Percentiles rank a stretch among this genome's conserved stretches.
Conservation (phyloP, 345 rosid species). For the Gynandropsis gynandra region DNA sequence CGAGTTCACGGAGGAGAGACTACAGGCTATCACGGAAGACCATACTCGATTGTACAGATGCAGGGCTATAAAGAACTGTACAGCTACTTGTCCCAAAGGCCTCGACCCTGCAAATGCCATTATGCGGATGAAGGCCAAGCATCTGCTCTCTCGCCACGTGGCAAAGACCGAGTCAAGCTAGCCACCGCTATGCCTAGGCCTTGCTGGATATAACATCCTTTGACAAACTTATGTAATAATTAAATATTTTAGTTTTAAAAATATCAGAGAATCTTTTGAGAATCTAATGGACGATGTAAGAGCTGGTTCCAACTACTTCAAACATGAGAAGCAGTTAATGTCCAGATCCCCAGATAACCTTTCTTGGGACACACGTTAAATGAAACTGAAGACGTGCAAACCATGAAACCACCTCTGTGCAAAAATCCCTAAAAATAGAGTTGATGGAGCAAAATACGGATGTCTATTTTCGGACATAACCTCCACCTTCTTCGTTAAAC, state of each 20-base stretch:
- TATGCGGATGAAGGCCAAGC: conserved; percentile 50
- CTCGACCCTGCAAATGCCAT: conserved; percentile 51
- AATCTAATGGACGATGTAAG: too few species aligned
- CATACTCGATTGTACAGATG: conserved; percentile 44
- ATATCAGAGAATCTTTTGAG: too few species aligned
- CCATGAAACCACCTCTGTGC: conserved; percentile 18
- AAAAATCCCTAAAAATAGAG: too few species aligned
- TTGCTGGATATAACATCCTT: not conserved
- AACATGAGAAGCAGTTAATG: too few species aligned
- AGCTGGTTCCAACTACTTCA: too few species aligned
- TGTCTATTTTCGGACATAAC: conserved; percentile 21
- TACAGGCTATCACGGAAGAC: conserved; percentile 52
- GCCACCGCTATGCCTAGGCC: not conserved
- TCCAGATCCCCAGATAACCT: too few species aligned
- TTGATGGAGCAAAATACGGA: conserved; percentile 19
- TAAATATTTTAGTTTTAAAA: too few species aligned
- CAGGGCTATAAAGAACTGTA: conserved; percentile 56
- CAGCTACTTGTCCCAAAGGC: conserved; percentile 55
- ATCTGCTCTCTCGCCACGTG: conserved; percentile 21
- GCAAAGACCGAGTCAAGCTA: conserved; percentile 15
- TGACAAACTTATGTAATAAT: not conserved
- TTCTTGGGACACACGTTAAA: too few species aligned
- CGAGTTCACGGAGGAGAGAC: conserved; percentile 35
- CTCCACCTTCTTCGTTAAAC: conserved; percentile 28
- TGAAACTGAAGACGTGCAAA: conserved; percentile 22